phyloP scores from a whole-genome alignment of 345 rosid genomes.

The Odontarrhena argentea region DNA sequence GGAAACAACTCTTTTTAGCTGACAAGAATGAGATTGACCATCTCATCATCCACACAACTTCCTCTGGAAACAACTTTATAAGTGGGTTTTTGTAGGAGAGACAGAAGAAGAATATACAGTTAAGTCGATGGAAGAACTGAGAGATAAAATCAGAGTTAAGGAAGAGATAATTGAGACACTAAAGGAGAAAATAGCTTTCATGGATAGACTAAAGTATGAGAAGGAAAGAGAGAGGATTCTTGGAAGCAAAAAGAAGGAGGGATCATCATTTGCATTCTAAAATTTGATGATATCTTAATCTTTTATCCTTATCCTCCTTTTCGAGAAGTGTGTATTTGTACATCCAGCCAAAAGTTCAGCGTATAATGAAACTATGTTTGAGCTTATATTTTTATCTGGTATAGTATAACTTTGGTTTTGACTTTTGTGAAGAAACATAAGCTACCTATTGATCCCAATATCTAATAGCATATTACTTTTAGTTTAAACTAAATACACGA shows the following conservation, averaged over 20 bases:
- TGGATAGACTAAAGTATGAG: slow-evolving; percentile 53
- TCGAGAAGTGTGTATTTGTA: too few relatives aligned
- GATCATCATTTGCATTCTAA: slow-evolving; percentile 13
- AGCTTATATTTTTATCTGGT: too few relatives aligned
- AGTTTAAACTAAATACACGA: too few relatives aligned
- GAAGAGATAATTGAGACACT: too few relatives aligned
- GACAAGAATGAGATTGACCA: slow-evolving; percentile 84
- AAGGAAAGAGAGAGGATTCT: slow-evolving; percentile 64
- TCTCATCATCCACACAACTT: slow-evolving; percentile 65
- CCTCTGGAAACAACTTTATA: slow-evolving; percentile 39
- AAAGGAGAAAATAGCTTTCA: slow-evolving; percentile 44
- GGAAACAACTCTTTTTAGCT: slow-evolving; percentile 84
- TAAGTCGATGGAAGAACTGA: slow-evolving; percentile 50
- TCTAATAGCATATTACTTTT: too few relatives aligned
- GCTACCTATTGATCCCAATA: too few relatives aligned
- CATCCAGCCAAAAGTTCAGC: too few relatives aligned
- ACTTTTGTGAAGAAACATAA: too few relatives aligned
- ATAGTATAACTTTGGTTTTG: too few relatives aligned
- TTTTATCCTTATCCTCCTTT: too few relatives aligned
- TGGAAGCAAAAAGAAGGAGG: slow-evolving; percentile 40
- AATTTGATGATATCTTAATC: too few relatives aligned
- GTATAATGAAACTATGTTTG: too few relatives aligned
- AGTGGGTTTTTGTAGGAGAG: slow-evolving; percentile 40
- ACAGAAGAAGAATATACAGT: slow-evolving; percentile 44
- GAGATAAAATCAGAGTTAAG: slow-evolving; percentile 54